Evolutionary conservation across 2,329 filamentous ascomycete species (phyloP), one percentile per base, ranked within the genome.

Genomic region (Drechslera avenae): DNA sequence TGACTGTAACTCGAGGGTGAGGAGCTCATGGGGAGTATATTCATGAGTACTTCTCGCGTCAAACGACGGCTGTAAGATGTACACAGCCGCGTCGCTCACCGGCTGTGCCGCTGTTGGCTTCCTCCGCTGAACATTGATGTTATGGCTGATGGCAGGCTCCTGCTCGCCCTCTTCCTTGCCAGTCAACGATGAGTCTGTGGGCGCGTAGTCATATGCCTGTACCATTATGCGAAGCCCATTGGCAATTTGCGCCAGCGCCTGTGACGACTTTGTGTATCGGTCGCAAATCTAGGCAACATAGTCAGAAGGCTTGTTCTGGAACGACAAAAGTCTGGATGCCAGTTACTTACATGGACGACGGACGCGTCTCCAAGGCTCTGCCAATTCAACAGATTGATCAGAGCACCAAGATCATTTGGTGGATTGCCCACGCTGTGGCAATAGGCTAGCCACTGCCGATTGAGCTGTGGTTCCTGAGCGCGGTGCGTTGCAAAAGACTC

Each of bases 401-500:
- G 21, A 12, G 66, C 66, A 7, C 57, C 39, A 6, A 67, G 46
- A 46, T 46, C 46, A 12, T 60, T 57, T 9, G 63, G 57, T 4
- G 43, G 36, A 23, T 64, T 63, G 4, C 55, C 59, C 13, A 45
- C 58, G 46, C 56, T 57, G 3, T 52, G 59, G 19, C 66, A 61
- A 56, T 71, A 74, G 13, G 71, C 68, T 14, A 54, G 36, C 64
- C 64, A 73, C 49, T 73, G 73, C 2, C 69, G 69, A 23, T 63
- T 53, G 5, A 72, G 55, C 36, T 54, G 64, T 17, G 66, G 32
- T n/a, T 56, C 58, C 33, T 70, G 53, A 40, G 32, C 28, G 14
- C 40, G 43, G 8, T 58, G 46, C 34, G 49, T 55, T 2, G 33
- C 49, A 21, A 64, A 62, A 10, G 59, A 32, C 5, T 49, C 26